Percentiles rank a stretch among this genome's conserved stretches.
phyloP scores from a whole-genome alignment of 2,329 filamentous ascomycete genomes.

The Cladosporium sp. region DNA sequence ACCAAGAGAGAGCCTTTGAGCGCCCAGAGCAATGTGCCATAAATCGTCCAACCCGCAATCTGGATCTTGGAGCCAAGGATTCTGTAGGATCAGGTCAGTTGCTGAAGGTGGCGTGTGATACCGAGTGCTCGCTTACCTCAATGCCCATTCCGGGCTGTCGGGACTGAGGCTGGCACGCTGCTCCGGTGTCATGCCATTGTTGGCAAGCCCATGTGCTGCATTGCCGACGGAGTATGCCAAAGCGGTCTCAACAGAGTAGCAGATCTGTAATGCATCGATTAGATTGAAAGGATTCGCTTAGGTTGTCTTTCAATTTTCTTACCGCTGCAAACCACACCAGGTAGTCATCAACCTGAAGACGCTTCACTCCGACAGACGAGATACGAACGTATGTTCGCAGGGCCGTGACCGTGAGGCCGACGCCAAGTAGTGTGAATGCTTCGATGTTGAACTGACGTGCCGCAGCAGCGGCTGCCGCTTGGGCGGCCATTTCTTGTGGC shows the following conservation, averaged over 20 bases:
- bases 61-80: constrained; percentile 17
- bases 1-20: constrained; percentile 14
- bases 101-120: neutral
- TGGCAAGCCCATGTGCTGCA: constrained; percentile 14
- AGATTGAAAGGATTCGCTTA: neutral
- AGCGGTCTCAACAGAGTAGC: constrained; percentile 8
- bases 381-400: constrained; percentile 7
- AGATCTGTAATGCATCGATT: neutral
- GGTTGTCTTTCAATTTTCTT: neutral
- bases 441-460: constrained; percentile 14
- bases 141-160: constrained; percentile 8
- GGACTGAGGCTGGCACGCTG: constrained; percentile 5
- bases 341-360: constrained; percentile 10
- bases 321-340: constrained; percentile 11
- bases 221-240: constrained; percentile 14
- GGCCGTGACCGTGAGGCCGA: neutral
- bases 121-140: constrained; percentile 2
- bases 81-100: neutral
- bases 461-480: constrained; percentile 9
- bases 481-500: constrained; percentile 3
- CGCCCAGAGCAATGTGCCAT: constrained; percentile 12
- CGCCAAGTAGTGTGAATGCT: constrained; percentile 15
- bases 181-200: constrained; percentile 18
- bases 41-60: constrained; percentile 13
- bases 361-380: neutral